These are phyloP conservation scores for Diaporthe citri DNA, from an alignment of 2,329 filamentous ascomycete species.

Conservation along the genomic window DNA sequence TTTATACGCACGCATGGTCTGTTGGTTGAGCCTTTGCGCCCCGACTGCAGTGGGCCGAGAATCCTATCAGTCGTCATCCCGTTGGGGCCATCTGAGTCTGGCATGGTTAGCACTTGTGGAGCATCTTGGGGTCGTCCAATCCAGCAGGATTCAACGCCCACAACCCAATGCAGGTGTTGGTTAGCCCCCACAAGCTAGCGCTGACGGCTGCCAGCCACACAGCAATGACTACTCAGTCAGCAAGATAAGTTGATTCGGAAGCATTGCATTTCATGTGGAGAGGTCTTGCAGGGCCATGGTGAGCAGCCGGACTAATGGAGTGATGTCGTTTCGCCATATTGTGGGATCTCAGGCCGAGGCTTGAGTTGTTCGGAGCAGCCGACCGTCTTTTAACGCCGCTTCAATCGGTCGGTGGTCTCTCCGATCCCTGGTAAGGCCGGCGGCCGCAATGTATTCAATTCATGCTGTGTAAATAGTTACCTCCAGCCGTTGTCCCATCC, in stretches of 20 bases:
- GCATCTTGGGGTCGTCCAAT: neutral
- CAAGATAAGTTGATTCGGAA: neutral
- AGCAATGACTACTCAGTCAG: too few relatives aligned
- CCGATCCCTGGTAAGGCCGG: too few relatives aligned
- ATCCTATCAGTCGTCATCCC: neutral
- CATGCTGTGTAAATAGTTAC: constrained; percentile 38
- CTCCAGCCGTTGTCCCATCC: constrained; percentile 56
- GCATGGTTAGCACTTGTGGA: too few relatives aligned
- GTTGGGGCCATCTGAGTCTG: neutral
- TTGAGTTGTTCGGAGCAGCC: too few relatives aligned
- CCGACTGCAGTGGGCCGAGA: neutral
- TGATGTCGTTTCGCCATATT: neutral
- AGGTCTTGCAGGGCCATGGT: too few relatives aligned
- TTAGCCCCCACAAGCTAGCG: neutral
- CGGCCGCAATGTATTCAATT: neutral
- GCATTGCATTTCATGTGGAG: neutral
- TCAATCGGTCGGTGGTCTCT: too few relatives aligned
- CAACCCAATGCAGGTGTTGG: neutral
- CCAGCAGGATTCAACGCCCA: neutral
- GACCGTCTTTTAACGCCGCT: too few relatives aligned
- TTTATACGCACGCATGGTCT: neutral
- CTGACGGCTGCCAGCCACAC: neutral
- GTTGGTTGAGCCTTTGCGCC: neutral
- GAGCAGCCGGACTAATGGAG: neutral
- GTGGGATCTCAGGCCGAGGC: too few relatives aligned